Percentiles rank a stretch among this genome's conserved stretches.
Conservation (phyloP, 2,329 filamentous ascomycete genomes). For the Sporothrix pseudoabietina region DNA sequence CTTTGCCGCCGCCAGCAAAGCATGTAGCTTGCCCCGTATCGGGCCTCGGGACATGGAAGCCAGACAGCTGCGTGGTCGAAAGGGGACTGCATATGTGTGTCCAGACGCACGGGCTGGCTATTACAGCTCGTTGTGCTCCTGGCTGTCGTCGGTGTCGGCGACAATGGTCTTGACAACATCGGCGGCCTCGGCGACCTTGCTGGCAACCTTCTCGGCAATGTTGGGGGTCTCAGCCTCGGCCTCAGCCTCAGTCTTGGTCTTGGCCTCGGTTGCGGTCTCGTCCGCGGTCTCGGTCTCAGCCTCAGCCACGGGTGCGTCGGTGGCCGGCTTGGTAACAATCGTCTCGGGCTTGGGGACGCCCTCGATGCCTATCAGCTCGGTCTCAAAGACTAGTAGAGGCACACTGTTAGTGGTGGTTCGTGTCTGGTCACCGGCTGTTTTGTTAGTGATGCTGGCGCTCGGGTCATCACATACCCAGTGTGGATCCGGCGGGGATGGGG, state of each 20-base stretch:
- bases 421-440: neutral
- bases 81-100: neutral
- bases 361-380: conserved; percentile 80
- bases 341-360: conserved; percentile 63
- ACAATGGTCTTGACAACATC: conserved; percentile 56
- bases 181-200: conserved; percentile 51
- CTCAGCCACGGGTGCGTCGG: conserved; percentile 41
- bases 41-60: neutral
- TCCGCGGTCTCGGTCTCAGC: conserved; percentile 36
- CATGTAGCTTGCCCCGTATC: neutral
- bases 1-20: too few species aligned
- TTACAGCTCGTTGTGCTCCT: conserved; percentile 64
- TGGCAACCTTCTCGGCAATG: conserved; percentile 53
- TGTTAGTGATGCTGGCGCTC: neutral
- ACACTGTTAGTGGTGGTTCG: neutral
- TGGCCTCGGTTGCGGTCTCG: conserved; percentile 39
- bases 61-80: neutral
- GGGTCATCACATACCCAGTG: conserved; percentile 60
- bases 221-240: conserved; percentile 53
- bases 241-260: conserved; percentile 41
- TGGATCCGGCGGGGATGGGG: conserved; percentile 80
- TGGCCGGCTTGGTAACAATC: conserved; percentile 47
- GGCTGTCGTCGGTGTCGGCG: conserved; percentile 56
- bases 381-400: conserved; percentile 56
- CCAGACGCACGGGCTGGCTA: neutral